A percentile compares a stretch with the other conserved stretches of the same genome.
Conservation (phyloP, 2,329 filamentous ascomycete species). For the Pseudopithomyces maydicus region DNA sequence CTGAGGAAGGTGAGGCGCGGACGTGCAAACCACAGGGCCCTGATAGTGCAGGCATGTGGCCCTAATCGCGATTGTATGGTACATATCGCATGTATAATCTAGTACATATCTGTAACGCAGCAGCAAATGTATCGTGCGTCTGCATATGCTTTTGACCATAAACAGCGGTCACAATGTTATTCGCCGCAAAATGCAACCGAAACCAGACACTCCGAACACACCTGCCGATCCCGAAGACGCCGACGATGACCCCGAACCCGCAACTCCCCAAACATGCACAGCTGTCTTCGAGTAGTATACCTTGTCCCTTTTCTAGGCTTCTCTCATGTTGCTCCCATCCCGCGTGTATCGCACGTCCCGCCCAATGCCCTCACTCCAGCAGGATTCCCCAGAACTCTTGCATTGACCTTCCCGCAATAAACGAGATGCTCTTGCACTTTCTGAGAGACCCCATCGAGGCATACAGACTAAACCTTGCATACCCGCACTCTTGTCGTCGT, state of each 20-base stretch:
- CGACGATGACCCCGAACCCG: too few relatives aligned
- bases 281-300: neutral
- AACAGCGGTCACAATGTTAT: neutral
- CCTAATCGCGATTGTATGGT: neutral
- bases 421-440: neutral
- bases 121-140: neutral
- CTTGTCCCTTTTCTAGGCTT: neutral
- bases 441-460: neutral
- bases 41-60: neutral
- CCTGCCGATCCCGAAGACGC: too few relatives aligned
- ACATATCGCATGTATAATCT: neutral
- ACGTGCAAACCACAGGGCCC: neutral
- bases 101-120: neutral
- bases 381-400: neutral
- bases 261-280: neutral
- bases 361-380: neutral
- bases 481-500: neutral
- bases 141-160: neutral
- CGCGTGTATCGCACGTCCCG: neutral
- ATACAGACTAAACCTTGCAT: neutral
- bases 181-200: too few relatives aligned
- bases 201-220: too few relatives aligned
- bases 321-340: neutral
- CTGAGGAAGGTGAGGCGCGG: neutral
- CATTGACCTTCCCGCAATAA: neutral